Percentiles rank a stretch among this genome's conserved stretches.
phyloP scores from a whole-genome alignment of 805 yeast genomes.

The Jamesozyma lodderae region DNA sequence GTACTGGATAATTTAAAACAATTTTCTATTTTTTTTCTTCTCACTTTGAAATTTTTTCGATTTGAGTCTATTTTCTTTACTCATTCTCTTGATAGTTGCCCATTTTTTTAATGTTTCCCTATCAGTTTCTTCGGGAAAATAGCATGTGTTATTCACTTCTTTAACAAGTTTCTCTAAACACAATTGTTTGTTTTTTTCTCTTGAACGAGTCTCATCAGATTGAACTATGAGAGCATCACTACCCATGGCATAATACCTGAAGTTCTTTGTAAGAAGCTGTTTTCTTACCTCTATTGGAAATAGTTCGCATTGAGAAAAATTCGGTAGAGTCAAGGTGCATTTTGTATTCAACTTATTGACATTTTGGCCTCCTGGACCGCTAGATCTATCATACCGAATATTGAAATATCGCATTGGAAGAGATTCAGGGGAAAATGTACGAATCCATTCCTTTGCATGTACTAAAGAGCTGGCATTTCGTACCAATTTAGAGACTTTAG shows the following conservation, averaged over 20 bases:
- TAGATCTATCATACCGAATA: slow-evolving; percentile 38
- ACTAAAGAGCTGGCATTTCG: too few species aligned
- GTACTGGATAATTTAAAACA: too few species aligned
- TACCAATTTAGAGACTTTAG: too few species aligned
- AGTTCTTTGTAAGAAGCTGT: slow-evolving; percentile 32
- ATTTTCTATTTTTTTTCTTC: slow-evolving; percentile 28
- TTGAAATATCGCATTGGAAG: slow-evolving; percentile 18
- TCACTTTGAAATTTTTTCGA: slow-evolving; percentile 32
- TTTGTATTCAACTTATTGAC: slow-evolving; percentile 61
- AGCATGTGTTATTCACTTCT: slow-evolving; percentile 41
- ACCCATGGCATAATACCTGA: slow-evolving; percentile 46
- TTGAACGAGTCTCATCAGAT: slow-evolving; percentile 49
- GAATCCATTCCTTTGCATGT: slow-evolving; percentile 30
- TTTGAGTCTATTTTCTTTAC: slow-evolving; percentile 31
- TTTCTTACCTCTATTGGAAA: slow-evolving; percentile 44
- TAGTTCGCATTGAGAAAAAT: slow-evolving; percentile 46
- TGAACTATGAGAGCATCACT: slow-evolving; percentile 50
- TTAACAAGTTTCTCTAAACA: slow-evolving; percentile 53
- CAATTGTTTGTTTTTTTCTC: slow-evolving; percentile 46
- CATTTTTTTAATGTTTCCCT: slow-evolving; percentile 43
- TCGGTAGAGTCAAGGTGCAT: slow-evolving; percentile 47
- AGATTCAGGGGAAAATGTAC: slow-evolving; percentile 34
- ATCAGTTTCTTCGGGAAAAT: slow-evolving; percentile 40
- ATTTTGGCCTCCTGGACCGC: slow-evolving; percentile 87
- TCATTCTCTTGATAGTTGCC: slow-evolving; percentile 31